phyloP scores from a whole-genome alignment of 148 eudicot species.

The Agrostemma githago region DNA sequence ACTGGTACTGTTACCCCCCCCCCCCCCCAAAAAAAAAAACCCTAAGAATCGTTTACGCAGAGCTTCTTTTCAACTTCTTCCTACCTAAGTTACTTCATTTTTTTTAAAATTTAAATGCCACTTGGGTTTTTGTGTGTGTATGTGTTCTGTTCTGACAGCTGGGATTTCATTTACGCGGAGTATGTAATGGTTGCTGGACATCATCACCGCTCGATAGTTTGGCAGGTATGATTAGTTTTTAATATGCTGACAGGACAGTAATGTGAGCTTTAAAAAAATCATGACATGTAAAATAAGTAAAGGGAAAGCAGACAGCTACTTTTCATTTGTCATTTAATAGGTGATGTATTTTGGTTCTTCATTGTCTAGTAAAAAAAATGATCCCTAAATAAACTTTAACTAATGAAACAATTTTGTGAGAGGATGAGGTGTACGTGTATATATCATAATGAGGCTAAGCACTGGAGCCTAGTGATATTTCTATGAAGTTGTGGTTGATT shows the following conservation, averaged over 20 bases:
- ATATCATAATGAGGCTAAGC: too few species aligned
- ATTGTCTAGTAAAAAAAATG: not conserved
- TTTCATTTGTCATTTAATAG: not conserved
- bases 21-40: too few species aligned
- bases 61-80: not conserved
- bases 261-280: not conserved
- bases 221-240: constrained; percentile 59
- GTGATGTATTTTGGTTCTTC: not conserved
- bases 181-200: constrained; percentile 96
- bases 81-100: not conserved
- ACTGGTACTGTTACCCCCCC: not conserved
- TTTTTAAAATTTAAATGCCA: not conserved
- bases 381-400: not conserved
- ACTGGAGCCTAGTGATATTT: too few species aligned
- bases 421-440: not conserved
- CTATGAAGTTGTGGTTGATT: too few species aligned
- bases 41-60: too few species aligned
- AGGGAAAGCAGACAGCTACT: not conserved
- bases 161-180: constrained; percentile 99
- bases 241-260: not conserved
- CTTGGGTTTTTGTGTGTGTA: constrained; percentile 5
- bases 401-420: not conserved
- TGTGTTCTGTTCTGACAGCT: constrained; percentile 40
- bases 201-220: constrained; percentile 88
- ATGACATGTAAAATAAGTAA: not conserved